Base-by-base conservation (phyloP, 768 basidiomycete species). In the Kwoniella heveanensis region DNA sequence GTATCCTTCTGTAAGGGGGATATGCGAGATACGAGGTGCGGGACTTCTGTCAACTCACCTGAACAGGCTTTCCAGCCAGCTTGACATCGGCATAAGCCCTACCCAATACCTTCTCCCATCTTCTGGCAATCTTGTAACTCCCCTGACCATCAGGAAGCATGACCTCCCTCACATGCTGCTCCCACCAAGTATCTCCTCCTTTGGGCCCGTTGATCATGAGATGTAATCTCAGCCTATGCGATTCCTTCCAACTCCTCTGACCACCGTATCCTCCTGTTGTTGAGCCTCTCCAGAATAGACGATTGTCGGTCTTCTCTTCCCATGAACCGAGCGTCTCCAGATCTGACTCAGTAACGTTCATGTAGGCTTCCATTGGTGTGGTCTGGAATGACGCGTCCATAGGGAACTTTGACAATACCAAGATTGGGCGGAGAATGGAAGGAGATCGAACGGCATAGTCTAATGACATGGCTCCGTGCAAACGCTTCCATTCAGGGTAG, bases 41-140 rank as follows among this genome's bases (percentile, higher is more conserved):
- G n/a, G n/a, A 13, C 32, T 13, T 17, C 39, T 17, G 8, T 44
- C 3, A 24, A 66, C 72, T 64, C 57, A 77, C 78, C 64, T 77
- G 76, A 25, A 83, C 72, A 0, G 85, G 83, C 7, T 60, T 48
- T 0, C 83, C 86, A 0, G 83, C 78, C 68, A 88, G 85, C 13
- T 84, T 85, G n/a, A 87, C 79, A 70, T 89, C 87, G 78, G 87
- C 83, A 69, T 86, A 81, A 0, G 83, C 85, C 2, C 85, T 82
- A 65, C 86, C 87, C 54, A 87, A 66, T 3, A 65, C 64, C 51
- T 54, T 49, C 37, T 73, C 71, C 63, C 71, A 70, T 21, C 73
- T 36, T 53, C 60, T 54, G 10, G 68, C 66, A 10, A 75, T 47
- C 46, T 65, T 44, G 54, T 51, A 79, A 1, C 75, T 68, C 15